phyloP scores from a whole-genome alignment of 768 basidiomycete genomes.

The Suillus tomentosus region DNA sequence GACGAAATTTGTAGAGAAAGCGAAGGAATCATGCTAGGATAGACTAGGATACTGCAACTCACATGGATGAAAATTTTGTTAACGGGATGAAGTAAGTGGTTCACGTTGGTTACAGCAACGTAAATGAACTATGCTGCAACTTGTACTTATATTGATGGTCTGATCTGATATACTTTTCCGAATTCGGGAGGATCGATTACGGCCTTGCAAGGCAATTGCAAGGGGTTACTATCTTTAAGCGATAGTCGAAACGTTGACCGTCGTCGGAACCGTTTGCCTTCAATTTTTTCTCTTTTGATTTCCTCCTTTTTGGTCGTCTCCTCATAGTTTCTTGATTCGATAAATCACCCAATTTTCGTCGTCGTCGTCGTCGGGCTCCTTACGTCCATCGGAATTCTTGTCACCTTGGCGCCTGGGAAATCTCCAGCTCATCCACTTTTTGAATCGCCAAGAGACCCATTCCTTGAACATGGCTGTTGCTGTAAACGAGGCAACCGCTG shows the following conservation, averaged over 20 bases:
- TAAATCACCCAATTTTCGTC: not conserved
- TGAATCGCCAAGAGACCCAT: not conserved
- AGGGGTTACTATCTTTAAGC: not conserved
- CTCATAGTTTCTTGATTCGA: not conserved
- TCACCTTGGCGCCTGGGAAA: conserved; percentile 3
- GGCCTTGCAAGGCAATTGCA: conserved; percentile 1
- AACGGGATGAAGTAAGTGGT: not conserved
- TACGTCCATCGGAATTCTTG: not conserved
- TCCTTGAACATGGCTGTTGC: conserved; percentile 3
- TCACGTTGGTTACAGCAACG: conserved; percentile 11
- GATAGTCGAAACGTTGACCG: conserved; percentile 1
- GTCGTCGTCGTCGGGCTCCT: not conserved
- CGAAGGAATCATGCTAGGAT: conserved; percentile 29
- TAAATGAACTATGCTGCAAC: conserved; percentile 9
- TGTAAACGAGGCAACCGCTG: conserved; percentile 6
- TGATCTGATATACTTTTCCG: conserved; percentile 1
- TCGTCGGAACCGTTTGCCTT: not conserved
- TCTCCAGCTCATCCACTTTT: not conserved
- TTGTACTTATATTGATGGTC: conserved; percentile 1
- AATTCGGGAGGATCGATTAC: conserved; percentile 6
- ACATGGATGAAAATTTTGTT: not conserved
- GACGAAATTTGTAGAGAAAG: conserved; percentile 47
- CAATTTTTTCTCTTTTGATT: not conserved
- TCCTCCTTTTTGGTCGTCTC: not conserved
- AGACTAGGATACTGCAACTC: conserved; percentile 4